A percentile compares a stretch with the other conserved stretches of the same genome.
phyloP scores from a whole-genome alignment of 202 grass and related monocot species.

The Panicum virgatum region DNA sequence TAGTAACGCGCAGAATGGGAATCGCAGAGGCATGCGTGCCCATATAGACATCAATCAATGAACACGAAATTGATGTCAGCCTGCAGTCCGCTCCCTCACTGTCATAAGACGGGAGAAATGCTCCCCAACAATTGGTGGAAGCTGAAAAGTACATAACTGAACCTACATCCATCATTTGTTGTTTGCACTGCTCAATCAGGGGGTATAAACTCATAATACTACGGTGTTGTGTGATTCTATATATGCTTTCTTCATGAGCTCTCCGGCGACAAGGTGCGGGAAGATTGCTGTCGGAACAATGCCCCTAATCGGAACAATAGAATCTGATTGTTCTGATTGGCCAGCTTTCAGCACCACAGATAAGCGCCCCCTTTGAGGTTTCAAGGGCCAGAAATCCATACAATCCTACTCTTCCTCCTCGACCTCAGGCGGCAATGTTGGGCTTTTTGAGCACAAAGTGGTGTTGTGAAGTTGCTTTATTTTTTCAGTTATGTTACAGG shows the following conservation, averaged over 20 bases:
- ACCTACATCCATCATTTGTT: constrained; percentile 16
- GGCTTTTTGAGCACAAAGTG: constrained; percentile 78
- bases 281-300: neutral
- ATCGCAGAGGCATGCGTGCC: neutral
- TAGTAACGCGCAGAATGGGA: neutral
- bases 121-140: neutral
- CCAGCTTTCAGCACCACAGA: neutral
- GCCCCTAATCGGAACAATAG: neutral
- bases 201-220: constrained; percentile 7
- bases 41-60: constrained; percentile 30
- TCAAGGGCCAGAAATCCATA: neutral
- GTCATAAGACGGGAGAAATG: neutral
- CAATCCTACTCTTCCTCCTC: constrained; percentile 71
- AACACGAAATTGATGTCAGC: neutral
- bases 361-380: neutral
- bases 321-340: neutral
- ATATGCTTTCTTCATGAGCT: neutral
- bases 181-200: neutral
- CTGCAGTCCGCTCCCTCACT: neutral
- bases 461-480: constrained; percentile 79
- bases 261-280: neutral
- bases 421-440: constrained; percentile 73
- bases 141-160: neutral
- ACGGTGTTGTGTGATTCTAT: neutral
- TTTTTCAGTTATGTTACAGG: constrained; percentile 66